Evolutionary conservation across 306 rosid genomes (phyloP).

Genomic region (Purshia tridentata): DNA sequence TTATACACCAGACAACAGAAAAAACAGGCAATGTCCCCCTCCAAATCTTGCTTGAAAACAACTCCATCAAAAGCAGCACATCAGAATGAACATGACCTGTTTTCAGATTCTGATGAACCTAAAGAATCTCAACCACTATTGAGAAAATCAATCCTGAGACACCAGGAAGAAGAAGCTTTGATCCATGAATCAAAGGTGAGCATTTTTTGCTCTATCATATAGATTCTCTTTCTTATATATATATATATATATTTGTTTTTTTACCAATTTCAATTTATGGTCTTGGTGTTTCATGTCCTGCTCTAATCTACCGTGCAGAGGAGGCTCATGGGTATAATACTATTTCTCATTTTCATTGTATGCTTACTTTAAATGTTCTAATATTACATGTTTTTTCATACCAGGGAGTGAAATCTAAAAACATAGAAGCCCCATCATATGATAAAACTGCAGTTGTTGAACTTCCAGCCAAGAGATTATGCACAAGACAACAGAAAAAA

Average conservation of each 20-base stretch:
- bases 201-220: not conserved
- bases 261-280: conserved; percentile 1
- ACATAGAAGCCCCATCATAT: not conserved
- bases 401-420: conserved; percentile 2
- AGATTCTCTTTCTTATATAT: not conserved
- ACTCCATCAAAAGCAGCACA: not conserved
- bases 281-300: not conserved
- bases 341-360: not conserved
- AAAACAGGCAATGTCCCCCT: not conserved
- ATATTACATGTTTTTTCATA: not conserved
- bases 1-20: conserved; percentile 10
- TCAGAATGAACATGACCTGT: not conserved
- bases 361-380: not conserved
- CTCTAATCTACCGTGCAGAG: not conserved
- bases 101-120: not conserved
- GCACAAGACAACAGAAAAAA: conserved; percentile 13
- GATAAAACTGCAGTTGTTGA: conserved; percentile 1
- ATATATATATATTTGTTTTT: too few species aligned
- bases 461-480: conserved; percentile 2
- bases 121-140: not conserved
- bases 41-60: not conserved
- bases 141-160: not conserved
- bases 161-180: not conserved
- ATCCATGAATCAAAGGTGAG: not conserved
- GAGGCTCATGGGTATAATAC: not conserved